Conservation (phyloP, 1,139 yeast genomes). For the Yamadazyma triangularis region DNA sequence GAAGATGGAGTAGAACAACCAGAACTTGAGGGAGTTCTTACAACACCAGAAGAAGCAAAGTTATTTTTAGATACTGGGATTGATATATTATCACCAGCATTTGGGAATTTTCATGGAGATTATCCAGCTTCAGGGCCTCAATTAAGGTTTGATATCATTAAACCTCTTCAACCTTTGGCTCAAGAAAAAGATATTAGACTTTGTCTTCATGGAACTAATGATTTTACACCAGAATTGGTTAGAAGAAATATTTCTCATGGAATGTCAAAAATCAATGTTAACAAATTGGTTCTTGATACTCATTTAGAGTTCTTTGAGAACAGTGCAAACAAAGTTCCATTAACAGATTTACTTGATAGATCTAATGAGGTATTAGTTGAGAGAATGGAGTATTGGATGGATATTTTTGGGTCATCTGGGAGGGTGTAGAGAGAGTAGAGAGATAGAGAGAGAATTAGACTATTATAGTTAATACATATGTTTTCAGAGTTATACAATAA, state of each 20-base stretch:
- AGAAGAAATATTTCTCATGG: slow-evolving; percentile 5
- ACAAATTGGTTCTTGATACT: slow-evolving; percentile 9
- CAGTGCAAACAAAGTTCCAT: slow-evolving; percentile 6
- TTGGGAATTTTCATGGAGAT: slow-evolving; percentile 11
- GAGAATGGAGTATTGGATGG: slow-evolving; percentile 11
- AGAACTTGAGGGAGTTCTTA: slow-evolving; percentile 9
- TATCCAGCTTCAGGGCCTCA: slow-evolving; percentile 8
- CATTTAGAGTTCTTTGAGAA: slow-evolving; percentile 8
- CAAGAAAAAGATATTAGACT: slow-evolving; percentile 4
- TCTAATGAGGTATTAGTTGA: slow-evolving; percentile 6
- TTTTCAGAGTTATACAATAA: too few relatives aligned
- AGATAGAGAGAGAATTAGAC: too few relatives aligned
- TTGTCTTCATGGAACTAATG: slow-evolving; percentile 11
- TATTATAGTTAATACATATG: too few relatives aligned
- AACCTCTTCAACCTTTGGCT: slow-evolving; percentile 6
- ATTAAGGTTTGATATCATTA: slow-evolving; percentile 8
- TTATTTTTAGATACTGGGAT: slow-evolving; percentile 9
- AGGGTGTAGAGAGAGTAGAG: too few relatives aligned
- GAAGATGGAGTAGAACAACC: slow-evolving; percentile 10
- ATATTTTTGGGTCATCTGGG: slow-evolving; percentile 7
- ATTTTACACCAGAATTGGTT: slow-evolving; percentile 9
- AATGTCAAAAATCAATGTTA: slow-evolving; percentile 10
- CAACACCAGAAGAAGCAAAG: slow-evolving; percentile 10
- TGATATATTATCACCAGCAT: slow-evolving; percentile 9
- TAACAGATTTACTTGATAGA: slow-evolving; percentile 8